Evolutionary conservation across 139 green algal genomes (phyloP).

Genomic region (Chlorella sp.): DNA sequence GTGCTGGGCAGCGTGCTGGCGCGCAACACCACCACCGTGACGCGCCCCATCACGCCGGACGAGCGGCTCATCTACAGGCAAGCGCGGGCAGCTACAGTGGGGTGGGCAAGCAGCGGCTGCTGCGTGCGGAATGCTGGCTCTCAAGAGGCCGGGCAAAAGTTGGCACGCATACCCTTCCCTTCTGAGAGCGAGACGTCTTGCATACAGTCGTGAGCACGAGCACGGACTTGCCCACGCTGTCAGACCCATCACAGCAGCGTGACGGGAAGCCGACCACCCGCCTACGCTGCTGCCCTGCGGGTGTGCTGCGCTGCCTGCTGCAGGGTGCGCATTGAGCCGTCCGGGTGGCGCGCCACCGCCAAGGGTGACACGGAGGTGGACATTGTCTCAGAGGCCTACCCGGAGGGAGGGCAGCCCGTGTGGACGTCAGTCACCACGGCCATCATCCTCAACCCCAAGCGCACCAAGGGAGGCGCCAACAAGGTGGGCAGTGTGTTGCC

Average conservation of each 20-base stretch:
- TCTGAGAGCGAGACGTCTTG: no score
- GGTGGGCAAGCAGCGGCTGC: no score
- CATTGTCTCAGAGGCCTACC: constrained; percentile 5
- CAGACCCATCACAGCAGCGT: neutral
- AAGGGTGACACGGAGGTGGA: constrained; percentile 28
- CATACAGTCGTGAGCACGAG: no score
- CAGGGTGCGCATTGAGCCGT: neutral
- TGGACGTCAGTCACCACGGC: neutral
- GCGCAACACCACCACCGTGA: constrained; percentile 13
- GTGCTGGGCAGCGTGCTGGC: constrained; percentile 28
- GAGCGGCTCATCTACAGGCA: constrained; percentile 21
- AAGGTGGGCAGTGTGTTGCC: neutral
- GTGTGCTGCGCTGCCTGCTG: neutral
- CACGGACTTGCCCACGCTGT: neutral
- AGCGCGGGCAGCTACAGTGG: neutral
- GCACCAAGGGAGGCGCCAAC: neutral
- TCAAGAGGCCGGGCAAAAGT: no score
- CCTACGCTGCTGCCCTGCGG: neutral
- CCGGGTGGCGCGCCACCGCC: constrained; percentile 9
- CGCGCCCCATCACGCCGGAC: neutral
- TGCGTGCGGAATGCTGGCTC: no score
- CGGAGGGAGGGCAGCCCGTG: neutral
- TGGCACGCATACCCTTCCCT: no score
- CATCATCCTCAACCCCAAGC: constrained; percentile 4
- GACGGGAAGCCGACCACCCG: no score